Evolutionary conservation across 2,329 filamentous ascomycete genomes (phyloP).

Genomic region (Westerdykella aurantiaca): DNA sequence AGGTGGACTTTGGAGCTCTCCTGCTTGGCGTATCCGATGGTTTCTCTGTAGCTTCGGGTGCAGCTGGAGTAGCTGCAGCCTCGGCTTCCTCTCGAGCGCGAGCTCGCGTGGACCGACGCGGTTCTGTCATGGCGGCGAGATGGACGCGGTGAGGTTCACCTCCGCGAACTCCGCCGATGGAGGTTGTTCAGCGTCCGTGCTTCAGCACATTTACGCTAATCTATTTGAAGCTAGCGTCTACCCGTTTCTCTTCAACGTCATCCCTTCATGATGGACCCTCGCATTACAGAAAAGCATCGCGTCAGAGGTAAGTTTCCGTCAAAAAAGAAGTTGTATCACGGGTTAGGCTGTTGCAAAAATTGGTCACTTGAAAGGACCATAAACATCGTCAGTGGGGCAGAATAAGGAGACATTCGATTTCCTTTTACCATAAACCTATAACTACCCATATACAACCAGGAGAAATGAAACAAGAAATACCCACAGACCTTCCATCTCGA

Average conservation of each 20-base stretch:
- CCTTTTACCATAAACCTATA: no score
- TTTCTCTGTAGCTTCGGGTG: constrained; percentile 16
- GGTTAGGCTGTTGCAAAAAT: no score
- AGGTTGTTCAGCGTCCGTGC: neutral
- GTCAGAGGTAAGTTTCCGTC: no score
- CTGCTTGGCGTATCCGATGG: constrained; percentile 24
- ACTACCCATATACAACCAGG: no score
- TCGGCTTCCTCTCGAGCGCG: constrained; percentile 31
- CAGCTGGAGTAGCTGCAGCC: constrained; percentile 4
- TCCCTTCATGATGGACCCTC: neutral
- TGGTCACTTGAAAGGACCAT: no score
- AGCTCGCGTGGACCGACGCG: constrained; percentile 32
- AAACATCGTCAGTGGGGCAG: no score
- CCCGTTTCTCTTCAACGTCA: neutral
- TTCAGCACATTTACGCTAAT: neutral
- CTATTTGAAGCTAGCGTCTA: no score
- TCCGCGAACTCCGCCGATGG: no score
- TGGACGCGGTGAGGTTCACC: neutral
- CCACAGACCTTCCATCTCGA: neutral
- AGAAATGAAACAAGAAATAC: no score
- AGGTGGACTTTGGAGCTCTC: constrained; percentile 16
- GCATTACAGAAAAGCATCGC: neutral
- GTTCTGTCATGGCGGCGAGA: constrained; percentile 27
- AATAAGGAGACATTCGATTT: no score
- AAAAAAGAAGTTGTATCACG: no score